Percentiles rank a stretch among this genome's conserved stretches.
Evolutionary conservation across 1,284 basidiomycete species (phyloP).

Genomic region (Fistulinella staudtii): DNA sequence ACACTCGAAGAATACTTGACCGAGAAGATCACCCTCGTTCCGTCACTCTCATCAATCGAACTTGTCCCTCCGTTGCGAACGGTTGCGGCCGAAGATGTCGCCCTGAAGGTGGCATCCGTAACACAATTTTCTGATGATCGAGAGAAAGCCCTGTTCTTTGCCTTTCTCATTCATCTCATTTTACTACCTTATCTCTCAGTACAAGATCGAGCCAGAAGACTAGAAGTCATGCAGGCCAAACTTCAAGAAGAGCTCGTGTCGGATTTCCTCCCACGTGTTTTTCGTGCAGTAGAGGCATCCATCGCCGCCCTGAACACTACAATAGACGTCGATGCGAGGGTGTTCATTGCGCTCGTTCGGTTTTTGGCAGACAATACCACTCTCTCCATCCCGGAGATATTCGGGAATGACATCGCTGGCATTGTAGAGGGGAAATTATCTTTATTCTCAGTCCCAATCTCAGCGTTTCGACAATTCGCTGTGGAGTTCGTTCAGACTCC

Average conservation of each 20-base stretch:
- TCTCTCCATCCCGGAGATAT: constrained; percentile 20
- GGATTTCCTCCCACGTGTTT: constrained; percentile 38
- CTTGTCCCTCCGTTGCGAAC: not conserved
- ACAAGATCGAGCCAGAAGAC: constrained; percentile 40
- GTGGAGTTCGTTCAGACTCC: constrained; percentile 12
- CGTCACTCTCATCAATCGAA: not conserved
- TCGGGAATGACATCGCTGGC: constrained; percentile 32
- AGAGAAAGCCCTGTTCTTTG: constrained; percentile 28
- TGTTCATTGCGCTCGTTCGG: constrained; percentile 44
- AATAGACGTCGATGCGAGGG: constrained; percentile 48
- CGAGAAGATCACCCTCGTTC: not conserved
- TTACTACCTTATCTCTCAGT: constrained; percentile 42
- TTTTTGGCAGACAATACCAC: constrained; percentile 29
- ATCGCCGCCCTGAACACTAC: constrained; percentile 21
- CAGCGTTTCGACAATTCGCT: constrained; percentile 26
- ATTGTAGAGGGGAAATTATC: constrained; percentile 28
- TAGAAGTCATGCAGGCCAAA: constrained; percentile 26
- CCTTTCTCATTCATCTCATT: constrained; percentile 42
- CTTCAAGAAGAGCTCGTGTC: constrained; percentile 32
- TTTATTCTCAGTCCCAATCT: constrained; percentile 19
- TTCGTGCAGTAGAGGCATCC: constrained; percentile 31
- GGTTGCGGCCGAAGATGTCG: constrained; percentile 3
- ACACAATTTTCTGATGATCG: not conserved
- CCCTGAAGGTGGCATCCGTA: constrained; percentile 9
- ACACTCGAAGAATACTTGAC: constrained; percentile 5